Conservation (phyloP, 2,329 filamentous ascomycete genomes). For the Alternaria ventricosa region DNA sequence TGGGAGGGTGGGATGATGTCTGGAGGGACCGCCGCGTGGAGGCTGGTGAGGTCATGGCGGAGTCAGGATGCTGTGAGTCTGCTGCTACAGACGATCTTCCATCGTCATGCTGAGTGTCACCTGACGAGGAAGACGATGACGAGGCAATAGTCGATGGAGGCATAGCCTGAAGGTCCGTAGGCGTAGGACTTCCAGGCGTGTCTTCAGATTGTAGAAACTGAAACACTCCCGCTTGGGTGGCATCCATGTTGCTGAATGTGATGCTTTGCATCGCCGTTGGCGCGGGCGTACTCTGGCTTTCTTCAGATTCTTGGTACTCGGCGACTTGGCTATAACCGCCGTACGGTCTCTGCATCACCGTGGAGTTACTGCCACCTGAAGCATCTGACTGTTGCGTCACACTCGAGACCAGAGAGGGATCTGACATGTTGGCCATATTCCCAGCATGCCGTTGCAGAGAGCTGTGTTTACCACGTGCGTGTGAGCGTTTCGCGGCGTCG, state of each 20-base stretch:
- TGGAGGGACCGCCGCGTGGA: conserved; percentile 24
- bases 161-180: conserved; percentile 15
- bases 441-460: conserved; percentile 43
- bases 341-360: conserved; percentile 54
- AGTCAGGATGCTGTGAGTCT: conserved; percentile 25
- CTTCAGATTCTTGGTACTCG: conserved; percentile 28
- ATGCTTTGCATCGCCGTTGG: conserved; percentile 16
- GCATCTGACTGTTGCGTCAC: conserved; percentile 50
- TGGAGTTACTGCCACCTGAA: conserved; percentile 56
- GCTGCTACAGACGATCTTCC: conserved; percentile 32
- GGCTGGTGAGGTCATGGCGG: conserved; percentile 40
- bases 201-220: conserved; percentile 32
- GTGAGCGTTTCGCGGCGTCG: conserved; percentile 31
- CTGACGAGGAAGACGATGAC: conserved; percentile 27
- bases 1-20: conserved; percentile 15
- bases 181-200: conserved; percentile 13
- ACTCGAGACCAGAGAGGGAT: conserved; percentile 52
- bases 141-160: conserved; percentile 30
- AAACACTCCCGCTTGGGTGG: conserved; percentile 36
- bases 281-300: conserved; percentile 20
- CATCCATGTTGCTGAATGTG: conserved; percentile 24
- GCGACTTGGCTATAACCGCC: conserved; percentile 38
- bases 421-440: conserved; percentile 41
- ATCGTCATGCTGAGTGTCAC: conserved; percentile 25
- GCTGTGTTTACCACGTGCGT: conserved; percentile 41